A percentile compares a stretch with the other conserved stretches of the same genome.
phyloP scores from a whole-genome alignment of 495 filamentous ascomycete genomes.

The Tuber brumale region DNA sequence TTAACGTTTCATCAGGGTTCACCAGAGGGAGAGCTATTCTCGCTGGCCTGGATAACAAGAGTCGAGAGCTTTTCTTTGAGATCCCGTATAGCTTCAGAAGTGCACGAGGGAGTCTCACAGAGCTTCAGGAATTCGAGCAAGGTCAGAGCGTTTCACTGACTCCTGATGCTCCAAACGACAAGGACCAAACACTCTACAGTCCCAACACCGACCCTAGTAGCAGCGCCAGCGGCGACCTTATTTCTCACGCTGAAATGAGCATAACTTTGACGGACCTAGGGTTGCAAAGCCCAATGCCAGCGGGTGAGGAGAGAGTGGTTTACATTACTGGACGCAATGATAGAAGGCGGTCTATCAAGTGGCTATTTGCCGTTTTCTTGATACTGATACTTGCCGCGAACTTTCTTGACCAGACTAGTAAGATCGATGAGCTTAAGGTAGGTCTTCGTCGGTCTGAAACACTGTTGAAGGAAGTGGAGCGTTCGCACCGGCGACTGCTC shows the following conservation, averaged over 20 bases:
- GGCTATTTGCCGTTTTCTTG: conserved; percentile 12
- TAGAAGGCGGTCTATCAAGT: background rate
- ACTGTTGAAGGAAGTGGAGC: conserved; percentile 16
- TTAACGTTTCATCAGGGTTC: conserved; percentile 16
- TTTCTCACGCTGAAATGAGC: conserved; percentile 6
- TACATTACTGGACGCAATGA: background rate
- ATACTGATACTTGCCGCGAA: conserved; percentile 17
- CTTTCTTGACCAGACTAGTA: conserved; percentile 11
- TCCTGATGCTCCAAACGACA: background rate
- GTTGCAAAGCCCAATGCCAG: background rate
- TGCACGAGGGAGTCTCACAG: background rate
- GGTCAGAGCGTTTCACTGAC: background rate
- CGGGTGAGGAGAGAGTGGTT: background rate
- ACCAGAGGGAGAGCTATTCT: conserved; percentile 17
- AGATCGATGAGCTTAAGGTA: conserved; percentile 18
- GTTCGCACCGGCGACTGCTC: background rate
- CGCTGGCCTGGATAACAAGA: conserved; percentile 20
- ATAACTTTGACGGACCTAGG: background rate
- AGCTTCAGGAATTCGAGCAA: background rate
- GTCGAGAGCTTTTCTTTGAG: conserved; percentile 20
- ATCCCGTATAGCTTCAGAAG: conserved; percentile 10
- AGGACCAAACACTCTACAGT: background rate
- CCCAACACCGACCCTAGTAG: background rate
- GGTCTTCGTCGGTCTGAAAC: conserved; percentile 22
- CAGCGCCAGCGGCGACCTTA: conserved; percentile 8